These are phyloP conservation scores for Lipomyces chichibuensis DNA, from an alignment of 805 yeast genomes.

Conservation along the genomic window DNA sequence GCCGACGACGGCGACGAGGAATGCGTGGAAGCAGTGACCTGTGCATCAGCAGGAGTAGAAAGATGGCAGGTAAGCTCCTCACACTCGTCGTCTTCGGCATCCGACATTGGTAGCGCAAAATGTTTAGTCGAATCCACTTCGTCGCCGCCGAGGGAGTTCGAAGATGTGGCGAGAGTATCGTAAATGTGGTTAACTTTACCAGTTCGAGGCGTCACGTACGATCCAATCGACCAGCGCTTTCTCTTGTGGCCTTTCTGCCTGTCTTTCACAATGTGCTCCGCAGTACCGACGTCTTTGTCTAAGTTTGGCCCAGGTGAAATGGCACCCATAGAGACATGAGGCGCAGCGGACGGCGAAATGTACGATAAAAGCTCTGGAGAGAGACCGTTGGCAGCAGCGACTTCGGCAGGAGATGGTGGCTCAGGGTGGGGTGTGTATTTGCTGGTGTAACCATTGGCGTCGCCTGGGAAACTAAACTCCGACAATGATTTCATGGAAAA, in stretches of 20 bases:
- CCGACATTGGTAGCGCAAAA: slow-evolving; percentile 10
- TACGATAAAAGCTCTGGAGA: slow-evolving; percentile 27
- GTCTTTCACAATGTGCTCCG: background rate
- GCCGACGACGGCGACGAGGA: slow-evolving; percentile 13
- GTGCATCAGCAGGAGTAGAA: slow-evolving; percentile 4
- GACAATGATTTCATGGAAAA: background rate
- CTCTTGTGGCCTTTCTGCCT: slow-evolving; percentile 3
- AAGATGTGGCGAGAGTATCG: slow-evolving; percentile 8
- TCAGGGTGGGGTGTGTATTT: background rate
- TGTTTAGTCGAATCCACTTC: background rate
- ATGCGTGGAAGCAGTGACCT: background rate
- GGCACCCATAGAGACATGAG: background rate
- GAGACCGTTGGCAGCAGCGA: slow-evolving; percentile 21
- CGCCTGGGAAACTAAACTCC: background rate
- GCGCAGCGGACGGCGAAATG: slow-evolving; percentile 28
- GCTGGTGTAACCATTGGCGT: background rate
- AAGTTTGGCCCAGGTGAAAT: background rate
- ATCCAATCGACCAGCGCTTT: slow-evolving; percentile 30
- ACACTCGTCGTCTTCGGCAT: slow-evolving; percentile 9
- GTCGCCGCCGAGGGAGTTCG: background rate
- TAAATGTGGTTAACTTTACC: slow-evolving; percentile 23
- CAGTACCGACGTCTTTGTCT: background rate
- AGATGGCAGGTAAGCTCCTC: background rate
- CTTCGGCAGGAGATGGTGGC: slow-evolving; percentile 13
- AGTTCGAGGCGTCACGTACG: slow-evolving; percentile 17